phyloP scores from a whole-genome alignment of 306 rosid genomes.

The Rosa rugosa region DNA sequence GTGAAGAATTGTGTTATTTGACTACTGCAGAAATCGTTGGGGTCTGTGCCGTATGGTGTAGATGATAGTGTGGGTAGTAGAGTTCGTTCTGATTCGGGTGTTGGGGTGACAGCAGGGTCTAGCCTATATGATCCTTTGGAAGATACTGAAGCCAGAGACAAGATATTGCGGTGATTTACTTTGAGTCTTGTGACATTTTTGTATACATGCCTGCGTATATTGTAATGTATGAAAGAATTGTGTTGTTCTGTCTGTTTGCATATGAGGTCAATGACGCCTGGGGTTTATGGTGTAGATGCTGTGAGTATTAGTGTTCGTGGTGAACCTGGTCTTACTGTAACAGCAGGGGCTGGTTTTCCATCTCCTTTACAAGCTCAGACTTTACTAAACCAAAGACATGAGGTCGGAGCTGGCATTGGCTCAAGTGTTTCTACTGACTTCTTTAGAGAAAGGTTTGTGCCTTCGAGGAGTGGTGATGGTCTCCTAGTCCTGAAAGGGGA shows the following conservation, averaged over 20 bases:
- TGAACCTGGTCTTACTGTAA: constrained; percentile 35
- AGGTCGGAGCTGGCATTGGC: constrained; percentile 30
- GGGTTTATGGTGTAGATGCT: constrained; percentile 44
- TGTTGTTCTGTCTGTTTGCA: constrained; percentile 28
- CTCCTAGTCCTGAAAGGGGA: constrained; percentile 37
- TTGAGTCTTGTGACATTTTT: not conserved
- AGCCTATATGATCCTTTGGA: not conserved
- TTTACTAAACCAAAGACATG: constrained; percentile 33
- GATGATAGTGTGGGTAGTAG: not conserved
- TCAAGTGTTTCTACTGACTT: constrained; percentile 35
- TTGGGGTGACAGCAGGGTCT: not conserved
- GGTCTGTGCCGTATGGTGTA: constrained; percentile 28
- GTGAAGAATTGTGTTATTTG: constrained; percentile 12
- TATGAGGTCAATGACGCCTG: constrained; percentile 38
- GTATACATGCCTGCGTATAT: not conserved
- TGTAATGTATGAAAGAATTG: not conserved
- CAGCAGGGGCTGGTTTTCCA: constrained; percentile 34
- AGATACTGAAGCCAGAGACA: not conserved
- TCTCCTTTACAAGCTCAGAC: constrained; percentile 38
- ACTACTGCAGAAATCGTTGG: constrained; percentile 35
- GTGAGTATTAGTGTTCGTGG: constrained; percentile 35
- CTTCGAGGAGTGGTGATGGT: constrained; percentile 36
- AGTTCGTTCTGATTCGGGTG: not conserved
- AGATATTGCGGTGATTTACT: not conserved
- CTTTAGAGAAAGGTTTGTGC: constrained; percentile 37